Evolutionary conservation across 768 basidiomycete genomes (phyloP).

Genomic region (Suillus sp.): DNA sequence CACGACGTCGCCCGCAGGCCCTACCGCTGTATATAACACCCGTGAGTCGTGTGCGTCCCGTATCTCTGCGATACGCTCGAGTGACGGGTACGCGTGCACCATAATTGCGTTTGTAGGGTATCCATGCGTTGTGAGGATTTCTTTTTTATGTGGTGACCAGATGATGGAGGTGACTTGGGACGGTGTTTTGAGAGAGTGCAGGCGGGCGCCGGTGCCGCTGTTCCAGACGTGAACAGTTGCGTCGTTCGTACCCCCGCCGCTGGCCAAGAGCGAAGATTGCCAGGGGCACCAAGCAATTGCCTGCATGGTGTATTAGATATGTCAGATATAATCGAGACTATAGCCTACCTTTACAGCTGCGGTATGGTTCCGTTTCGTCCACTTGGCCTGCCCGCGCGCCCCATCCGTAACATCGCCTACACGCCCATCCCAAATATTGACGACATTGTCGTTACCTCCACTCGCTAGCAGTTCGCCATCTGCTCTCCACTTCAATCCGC

Average conservation of each 20-base stretch:
- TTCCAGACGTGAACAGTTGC: conserved; percentile 91
- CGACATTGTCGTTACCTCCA: conserved; percentile 97
- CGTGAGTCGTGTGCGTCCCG: conserved; percentile 92
- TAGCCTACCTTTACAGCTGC: conserved; percentile 75
- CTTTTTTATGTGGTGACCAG: conserved; percentile 86
- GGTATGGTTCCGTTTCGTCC: conserved; percentile 90
- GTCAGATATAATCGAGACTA: not conserved
- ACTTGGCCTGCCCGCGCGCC: conserved; percentile 68
- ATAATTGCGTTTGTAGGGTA: conserved; percentile 87
- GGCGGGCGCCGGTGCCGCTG: conserved; percentile 85
- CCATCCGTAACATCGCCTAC: conserved; percentile 52
- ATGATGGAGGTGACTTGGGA: conserved; percentile 92
- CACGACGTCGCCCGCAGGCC: conserved; percentile 89
- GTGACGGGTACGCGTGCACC: conserved; percentile 78
- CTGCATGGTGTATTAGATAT: conserved; percentile 40
- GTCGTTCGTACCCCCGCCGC: conserved; percentile 94
- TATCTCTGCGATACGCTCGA: conserved; percentile 72
- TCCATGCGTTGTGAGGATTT: conserved; percentile 90
- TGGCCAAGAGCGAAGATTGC: conserved; percentile 88
- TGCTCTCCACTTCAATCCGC: conserved; percentile 85
- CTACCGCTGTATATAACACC: conserved; percentile 81
- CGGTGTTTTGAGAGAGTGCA: conserved; percentile 84
- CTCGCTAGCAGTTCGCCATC: conserved; percentile 92
- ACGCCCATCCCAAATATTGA: conserved; percentile 95
- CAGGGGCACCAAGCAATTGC: conserved; percentile 98